These are phyloP conservation scores for Phytophthora meadii DNA, from an alignment of 352 stramenopile species.

Conservation along the genomic window DNA sequence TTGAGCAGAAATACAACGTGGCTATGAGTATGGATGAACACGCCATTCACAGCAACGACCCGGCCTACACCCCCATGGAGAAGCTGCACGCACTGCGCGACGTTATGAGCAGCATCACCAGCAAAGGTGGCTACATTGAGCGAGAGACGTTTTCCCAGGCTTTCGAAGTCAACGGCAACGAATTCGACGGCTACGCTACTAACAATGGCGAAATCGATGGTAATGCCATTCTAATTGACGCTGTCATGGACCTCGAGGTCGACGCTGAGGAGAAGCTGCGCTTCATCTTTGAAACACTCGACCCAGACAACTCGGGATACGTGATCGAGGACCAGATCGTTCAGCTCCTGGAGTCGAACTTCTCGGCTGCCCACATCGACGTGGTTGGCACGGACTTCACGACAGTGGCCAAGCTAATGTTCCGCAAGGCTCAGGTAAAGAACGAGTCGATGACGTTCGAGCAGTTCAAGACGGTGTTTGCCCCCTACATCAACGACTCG, in stretches of 20 bases:
- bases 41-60: constrained; percentile 21
- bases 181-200: constrained; percentile 66
- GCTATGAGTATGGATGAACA: constrained; percentile 66
- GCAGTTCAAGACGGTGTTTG: constrained; percentile 79
- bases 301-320: constrained; percentile 54
- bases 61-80: constrained; percentile 51
- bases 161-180: constrained; percentile 66
- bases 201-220: constrained; percentile 66
- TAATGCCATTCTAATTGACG: constrained; percentile 83
- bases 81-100: constrained; percentile 76
- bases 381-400: constrained; percentile 78
- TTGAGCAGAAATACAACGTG: constrained; percentile 74
- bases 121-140: constrained; percentile 70
- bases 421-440: constrained; percentile 65
- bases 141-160: constrained; percentile 78
- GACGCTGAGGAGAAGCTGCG: constrained; percentile 76
- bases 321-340: constrained; percentile 73
- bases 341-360: constrained; percentile 75
- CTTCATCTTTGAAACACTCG: constrained; percentile 88
- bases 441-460: constrained; percentile 72
- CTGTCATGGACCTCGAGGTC: constrained; percentile 81
- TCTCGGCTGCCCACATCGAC: constrained; percentile 73
- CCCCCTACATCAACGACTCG: constrained; percentile 69
- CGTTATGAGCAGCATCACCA: constrained; percentile 77
- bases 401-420: constrained; percentile 71